phyloP scores from a whole-genome alignment of 2,329 filamentous ascomycete genomes.

The Aspergillus luchuensis region DNA sequence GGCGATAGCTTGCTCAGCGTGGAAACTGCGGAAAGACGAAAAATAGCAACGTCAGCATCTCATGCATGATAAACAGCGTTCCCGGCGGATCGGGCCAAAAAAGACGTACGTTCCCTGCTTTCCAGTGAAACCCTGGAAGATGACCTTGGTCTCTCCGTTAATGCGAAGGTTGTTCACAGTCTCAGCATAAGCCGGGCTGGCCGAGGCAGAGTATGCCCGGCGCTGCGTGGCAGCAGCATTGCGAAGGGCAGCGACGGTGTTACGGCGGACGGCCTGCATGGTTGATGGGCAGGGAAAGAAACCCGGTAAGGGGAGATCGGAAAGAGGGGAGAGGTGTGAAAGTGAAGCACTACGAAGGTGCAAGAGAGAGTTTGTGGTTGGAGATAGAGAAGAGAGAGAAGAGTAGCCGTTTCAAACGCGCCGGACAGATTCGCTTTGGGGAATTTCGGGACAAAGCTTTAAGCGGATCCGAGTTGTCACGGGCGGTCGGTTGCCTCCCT shows the following conservation, averaged over 20 bases:
- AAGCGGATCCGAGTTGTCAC: slow-evolving; percentile 38
- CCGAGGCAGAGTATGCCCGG: slow-evolving; percentile 72
- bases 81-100: neutral
- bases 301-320: slow-evolving; percentile 22
- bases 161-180: slow-evolving; percentile 88
- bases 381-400: slow-evolving; percentile 21
- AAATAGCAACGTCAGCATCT: slow-evolving; percentile 35
- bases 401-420: slow-evolving; percentile 21
- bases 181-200: slow-evolving; percentile 58
- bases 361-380: slow-evolving; percentile 8
- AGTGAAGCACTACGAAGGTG: slow-evolving; percentile 8
- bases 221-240: slow-evolving; percentile 62
- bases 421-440: slow-evolving; percentile 27
- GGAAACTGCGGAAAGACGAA: slow-evolving; percentile 67
- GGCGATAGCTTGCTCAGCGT: slow-evolving; percentile 95
- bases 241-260: slow-evolving; percentile 68
- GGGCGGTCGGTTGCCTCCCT: slow-evolving; percentile 31
- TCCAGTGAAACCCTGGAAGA: slow-evolving; percentile 97
- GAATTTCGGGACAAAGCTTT: slow-evolving; percentile 40
- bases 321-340: slow-evolving; percentile 12
- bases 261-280: slow-evolving; percentile 86
- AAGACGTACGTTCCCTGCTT: slow-evolving; percentile 85
- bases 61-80: slow-evolving; percentile 5
- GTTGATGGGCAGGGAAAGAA: slow-evolving; percentile 17
- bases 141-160: slow-evolving; percentile 88